Percentiles rank a stretch among this genome's conserved stretches.
These are phyloP conservation scores for Vigna angularis DNA, from an alignment of 306 rosid genomes.

Conservation along the genomic window DNA sequence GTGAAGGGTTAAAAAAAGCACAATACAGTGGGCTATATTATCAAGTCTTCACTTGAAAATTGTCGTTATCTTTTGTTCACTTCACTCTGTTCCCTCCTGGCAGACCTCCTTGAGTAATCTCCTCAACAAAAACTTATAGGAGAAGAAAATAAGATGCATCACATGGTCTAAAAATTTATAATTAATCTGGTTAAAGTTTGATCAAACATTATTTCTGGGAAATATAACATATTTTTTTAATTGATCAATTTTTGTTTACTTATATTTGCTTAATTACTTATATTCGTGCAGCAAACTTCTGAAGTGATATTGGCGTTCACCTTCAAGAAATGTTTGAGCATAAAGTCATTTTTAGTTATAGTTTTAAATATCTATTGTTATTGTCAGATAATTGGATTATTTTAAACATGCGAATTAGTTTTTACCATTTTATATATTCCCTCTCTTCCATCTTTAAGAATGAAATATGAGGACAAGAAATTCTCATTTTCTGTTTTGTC, in stretches of 20 bases:
- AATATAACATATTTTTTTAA: not conserved
- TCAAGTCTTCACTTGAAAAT: constrained; percentile 4
- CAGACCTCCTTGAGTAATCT: not conserved
- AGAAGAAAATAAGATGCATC: not conserved
- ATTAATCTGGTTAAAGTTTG: not conserved
- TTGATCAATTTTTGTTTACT: not conserved
- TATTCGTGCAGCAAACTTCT: not conserved
- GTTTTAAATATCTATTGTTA: not conserved
- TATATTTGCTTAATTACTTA: not conserved
- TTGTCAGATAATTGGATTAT: not conserved
- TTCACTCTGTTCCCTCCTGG: constrained; percentile 6
- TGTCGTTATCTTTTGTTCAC: constrained; percentile 18
- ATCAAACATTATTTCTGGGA: not conserved
- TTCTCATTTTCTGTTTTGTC: constrained; percentile 44
- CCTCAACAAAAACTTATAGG: not conserved
- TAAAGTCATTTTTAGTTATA: constrained; percentile 5
- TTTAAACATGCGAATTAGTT: not conserved
- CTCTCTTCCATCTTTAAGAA: constrained; percentile 7
- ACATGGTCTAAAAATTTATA: not conserved
- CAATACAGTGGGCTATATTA: not conserved
- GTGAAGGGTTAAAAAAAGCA: not conserved
- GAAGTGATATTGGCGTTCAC: constrained; percentile 10
- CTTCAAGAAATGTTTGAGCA: not conserved
- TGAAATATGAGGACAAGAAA: not conserved
- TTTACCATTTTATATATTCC: not conserved